These are phyloP conservation scores for Striga hermonthica DNA, from an alignment of 305 asterid genomes.

Conservation along the genomic window DNA sequence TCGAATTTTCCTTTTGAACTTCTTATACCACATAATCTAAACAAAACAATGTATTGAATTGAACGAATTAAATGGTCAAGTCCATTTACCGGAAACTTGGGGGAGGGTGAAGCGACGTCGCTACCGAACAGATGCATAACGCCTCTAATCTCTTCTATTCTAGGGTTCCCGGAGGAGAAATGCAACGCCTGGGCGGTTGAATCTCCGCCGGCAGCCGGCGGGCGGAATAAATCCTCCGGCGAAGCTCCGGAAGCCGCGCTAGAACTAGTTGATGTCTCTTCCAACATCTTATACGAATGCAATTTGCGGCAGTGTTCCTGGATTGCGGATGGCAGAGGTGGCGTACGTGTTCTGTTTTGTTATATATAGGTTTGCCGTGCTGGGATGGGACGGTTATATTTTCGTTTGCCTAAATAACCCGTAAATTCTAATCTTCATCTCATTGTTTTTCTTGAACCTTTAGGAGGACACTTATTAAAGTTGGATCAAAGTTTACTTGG, in stretches of 20 bases:
- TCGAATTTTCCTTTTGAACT: not conserved
- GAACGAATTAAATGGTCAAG: conserved; percentile 1
- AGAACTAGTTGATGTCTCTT: conserved; percentile 59
- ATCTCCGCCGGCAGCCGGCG: conserved; percentile 31
- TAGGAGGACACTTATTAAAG: no score
- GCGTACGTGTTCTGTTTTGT: no score
- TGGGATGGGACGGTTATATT: no score
- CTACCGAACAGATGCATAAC: conserved; percentile 71
- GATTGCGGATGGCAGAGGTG: no score
- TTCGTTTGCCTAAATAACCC: no score
- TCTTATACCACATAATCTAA: conserved; percentile 2
- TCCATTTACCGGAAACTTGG: conserved; percentile 55
- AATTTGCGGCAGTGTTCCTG: no score
- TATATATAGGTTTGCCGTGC: no score
- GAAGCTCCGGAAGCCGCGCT: conserved; percentile 44
- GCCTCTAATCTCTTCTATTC: conserved; percentile 88
- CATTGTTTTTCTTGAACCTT: no score
- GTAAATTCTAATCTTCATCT: no score
- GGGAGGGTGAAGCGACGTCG: conserved; percentile 41
- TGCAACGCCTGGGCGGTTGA: conserved; percentile 48
- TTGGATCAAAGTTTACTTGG: no score
- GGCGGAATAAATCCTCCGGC: conserved; percentile 37
- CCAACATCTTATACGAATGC: conserved; percentile 37
- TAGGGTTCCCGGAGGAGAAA: conserved; percentile 96
- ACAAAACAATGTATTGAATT: not conserved